phyloP scores from a whole-genome alignment of 2,329 filamentous ascomycete genomes.

The Stachybotrys chartarum region DNA sequence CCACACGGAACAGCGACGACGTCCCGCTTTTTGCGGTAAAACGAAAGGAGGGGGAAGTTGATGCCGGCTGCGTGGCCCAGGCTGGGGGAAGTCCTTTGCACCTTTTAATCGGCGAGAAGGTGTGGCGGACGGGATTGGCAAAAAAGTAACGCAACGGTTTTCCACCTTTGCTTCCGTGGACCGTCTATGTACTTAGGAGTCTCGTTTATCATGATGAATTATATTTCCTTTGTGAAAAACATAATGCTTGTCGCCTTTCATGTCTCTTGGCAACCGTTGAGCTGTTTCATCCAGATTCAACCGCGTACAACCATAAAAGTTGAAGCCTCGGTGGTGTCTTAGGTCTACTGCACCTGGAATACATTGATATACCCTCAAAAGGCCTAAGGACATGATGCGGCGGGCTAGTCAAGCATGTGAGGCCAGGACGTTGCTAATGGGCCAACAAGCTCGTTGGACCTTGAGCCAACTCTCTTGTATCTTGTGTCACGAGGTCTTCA shows the following conservation, averaged over 20 bases:
- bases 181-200: constrained; percentile 29
- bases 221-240: constrained; percentile 4
- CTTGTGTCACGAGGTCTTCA: too few species aligned
- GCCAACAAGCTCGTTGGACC: too few species aligned
- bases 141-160: constrained; percentile 36
- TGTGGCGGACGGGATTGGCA: constrained; percentile 23
- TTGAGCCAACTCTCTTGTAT: too few species aligned
- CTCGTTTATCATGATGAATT: constrained; percentile 23
- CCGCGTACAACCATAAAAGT: too few species aligned
- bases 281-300: too few species aligned
- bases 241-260: not conserved
- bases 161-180: constrained; percentile 19
- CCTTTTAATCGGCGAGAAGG: constrained; percentile 24
- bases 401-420: too few species aligned
- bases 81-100: constrained; percentile 29
- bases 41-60: constrained; percentile 19
- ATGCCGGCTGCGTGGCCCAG: constrained; percentile 27
- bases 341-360: too few species aligned
- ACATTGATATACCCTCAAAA: too few species aligned
- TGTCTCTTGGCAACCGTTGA: too few species aligned
- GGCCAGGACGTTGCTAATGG: too few species aligned
- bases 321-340: too few species aligned
- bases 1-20: constrained; percentile 17
- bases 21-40: constrained; percentile 18
- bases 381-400: too few species aligned